These are phyloP conservation scores for Penicillium hordei DNA, from an alignment of 2,329 filamentous ascomycete genomes.

Conservation along the genomic window DNA sequence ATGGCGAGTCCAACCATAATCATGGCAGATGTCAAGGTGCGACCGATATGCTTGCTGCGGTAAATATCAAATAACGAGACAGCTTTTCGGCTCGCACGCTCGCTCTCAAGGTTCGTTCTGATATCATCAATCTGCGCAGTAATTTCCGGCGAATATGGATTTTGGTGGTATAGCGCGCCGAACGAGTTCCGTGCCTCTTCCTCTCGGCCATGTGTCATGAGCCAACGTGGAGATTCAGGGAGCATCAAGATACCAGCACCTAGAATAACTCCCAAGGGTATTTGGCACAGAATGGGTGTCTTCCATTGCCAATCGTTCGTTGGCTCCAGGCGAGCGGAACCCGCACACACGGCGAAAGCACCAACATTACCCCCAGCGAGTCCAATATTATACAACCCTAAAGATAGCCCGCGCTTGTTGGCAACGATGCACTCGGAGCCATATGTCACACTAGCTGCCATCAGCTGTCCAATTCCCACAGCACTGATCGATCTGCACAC, in stretches of 20 bases:
- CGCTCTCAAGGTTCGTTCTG: conserved; percentile 25
- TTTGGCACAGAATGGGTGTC: conserved; percentile 32
- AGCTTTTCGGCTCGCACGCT: conserved; percentile 13
- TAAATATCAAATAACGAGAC: conserved; percentile 29
- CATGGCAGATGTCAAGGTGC: conserved; percentile 25
- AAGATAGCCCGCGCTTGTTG: conserved; percentile 23
- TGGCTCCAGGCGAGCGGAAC: conserved; percentile 24
- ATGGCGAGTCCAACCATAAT: conserved; percentile 29
- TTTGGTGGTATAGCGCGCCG: conserved; percentile 20
- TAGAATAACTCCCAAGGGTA: conserved; percentile 28
- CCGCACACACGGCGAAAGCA: conserved; percentile 29
- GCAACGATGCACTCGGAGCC: conserved; percentile 28
- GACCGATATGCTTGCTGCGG: conserved; percentile 19
- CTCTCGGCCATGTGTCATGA: conserved; percentile 21
- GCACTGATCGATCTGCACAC: conserved; percentile 28
- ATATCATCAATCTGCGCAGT: conserved; percentile 27
- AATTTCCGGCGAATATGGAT: conserved; percentile 23
- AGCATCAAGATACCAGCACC: conserved; percentile 28
- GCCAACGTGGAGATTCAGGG: conserved; percentile 31
- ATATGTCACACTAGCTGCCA: conserved; percentile 20
- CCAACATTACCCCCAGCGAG: conserved; percentile 29
- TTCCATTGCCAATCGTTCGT: conserved; percentile 33
- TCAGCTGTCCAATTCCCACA: conserved; percentile 25
- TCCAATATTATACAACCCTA: conserved; percentile 29
- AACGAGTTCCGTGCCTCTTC: conserved; percentile 26